These are phyloP conservation scores for Tolypocladium endophyticum DNA, from an alignment of 2,329 filamentous ascomycete genomes.

Conservation along the genomic window DNA sequence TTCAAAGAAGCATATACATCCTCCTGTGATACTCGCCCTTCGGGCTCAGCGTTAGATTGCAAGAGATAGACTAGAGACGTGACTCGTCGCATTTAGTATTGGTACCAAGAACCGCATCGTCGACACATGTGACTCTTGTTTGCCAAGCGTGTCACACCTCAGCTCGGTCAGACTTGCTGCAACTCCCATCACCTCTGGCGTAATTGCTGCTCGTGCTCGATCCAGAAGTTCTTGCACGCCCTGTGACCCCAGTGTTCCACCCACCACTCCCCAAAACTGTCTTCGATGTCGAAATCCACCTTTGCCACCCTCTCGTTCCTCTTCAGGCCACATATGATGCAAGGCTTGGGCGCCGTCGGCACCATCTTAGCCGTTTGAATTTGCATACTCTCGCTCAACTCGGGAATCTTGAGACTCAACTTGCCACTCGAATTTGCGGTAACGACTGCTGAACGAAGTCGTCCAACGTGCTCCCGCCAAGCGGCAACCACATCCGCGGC, in stretches of 20 bases:
- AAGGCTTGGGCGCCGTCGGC: conserved; percentile 62
- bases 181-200: conserved; percentile 45
- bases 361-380: conserved; percentile 63
- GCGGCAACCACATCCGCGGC: conserved; percentile 62
- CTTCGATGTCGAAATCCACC: conserved; percentile 67
- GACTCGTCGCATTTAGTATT: background rate
- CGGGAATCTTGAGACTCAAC: conserved; percentile 49
- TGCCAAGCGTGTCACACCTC: background rate
- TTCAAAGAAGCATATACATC: background rate
- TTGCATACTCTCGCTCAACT: conserved; percentile 58
- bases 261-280: conserved; percentile 97
- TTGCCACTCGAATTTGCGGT: conserved; percentile 51
- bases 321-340: conserved; percentile 79
- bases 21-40: background rate
- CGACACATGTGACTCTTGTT: background rate
- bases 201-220: conserved; percentile 59
- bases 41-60: background rate
- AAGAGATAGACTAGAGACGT: background rate
- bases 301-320: conserved; percentile 72
- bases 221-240: conserved; percentile 78
- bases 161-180: background rate
- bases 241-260: conserved; percentile 76
- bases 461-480: conserved; percentile 68
- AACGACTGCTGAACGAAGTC: conserved; percentile 62
- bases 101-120: background rate